Percentiles rank a stretch among this genome's conserved stretches.
These are phyloP conservation scores for Crithidia fasciculata DNA, from an alignment of 208 protist species.

Conservation along the genomic window DNA sequence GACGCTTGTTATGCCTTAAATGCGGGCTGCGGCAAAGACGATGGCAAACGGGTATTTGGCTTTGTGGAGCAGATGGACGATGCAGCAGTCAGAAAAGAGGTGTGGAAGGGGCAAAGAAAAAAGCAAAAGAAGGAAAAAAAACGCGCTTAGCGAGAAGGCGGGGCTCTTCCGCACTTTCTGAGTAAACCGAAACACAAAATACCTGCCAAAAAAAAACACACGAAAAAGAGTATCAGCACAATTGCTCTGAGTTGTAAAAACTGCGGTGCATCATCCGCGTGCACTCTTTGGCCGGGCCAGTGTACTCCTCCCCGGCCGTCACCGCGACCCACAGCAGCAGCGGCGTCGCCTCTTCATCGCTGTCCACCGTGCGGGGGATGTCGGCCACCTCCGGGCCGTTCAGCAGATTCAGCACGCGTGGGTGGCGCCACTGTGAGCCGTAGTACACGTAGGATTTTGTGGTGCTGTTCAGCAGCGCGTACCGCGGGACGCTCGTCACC, in stretches of 20 bases:
- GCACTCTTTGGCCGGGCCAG: constrained; percentile 17
- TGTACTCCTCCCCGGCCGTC: constrained; percentile 4
- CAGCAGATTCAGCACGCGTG: constrained; percentile 22
- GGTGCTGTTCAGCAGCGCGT: constrained; percentile 44
- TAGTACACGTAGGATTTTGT: constrained; percentile 43
- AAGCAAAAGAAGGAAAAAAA: background rate
- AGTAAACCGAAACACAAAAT: background rate
- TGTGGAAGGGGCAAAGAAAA: background rate
- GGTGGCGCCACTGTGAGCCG: constrained; percentile 34
- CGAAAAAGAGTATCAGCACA: constrained; percentile 6
- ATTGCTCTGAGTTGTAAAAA: constrained; percentile 52
- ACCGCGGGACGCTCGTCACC: constrained; percentile 38
- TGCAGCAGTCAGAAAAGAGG: background rate
- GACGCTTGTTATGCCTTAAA: no score
- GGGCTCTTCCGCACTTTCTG: background rate
- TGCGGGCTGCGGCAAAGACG: no score
- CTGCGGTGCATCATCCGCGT: constrained; percentile 14
- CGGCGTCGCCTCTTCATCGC: constrained; percentile 6
- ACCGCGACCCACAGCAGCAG: constrained; percentile 59
- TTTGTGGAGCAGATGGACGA: no score
- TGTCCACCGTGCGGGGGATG: constrained; percentile 19
- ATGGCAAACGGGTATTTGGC: no score
- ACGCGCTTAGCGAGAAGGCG: background rate
- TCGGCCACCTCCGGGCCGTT: constrained; percentile 6
- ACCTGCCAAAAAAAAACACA: background rate